Conservation (phyloP, 2,329 filamentous ascomycete genomes). For the Xylariaceae sp. region DNA sequence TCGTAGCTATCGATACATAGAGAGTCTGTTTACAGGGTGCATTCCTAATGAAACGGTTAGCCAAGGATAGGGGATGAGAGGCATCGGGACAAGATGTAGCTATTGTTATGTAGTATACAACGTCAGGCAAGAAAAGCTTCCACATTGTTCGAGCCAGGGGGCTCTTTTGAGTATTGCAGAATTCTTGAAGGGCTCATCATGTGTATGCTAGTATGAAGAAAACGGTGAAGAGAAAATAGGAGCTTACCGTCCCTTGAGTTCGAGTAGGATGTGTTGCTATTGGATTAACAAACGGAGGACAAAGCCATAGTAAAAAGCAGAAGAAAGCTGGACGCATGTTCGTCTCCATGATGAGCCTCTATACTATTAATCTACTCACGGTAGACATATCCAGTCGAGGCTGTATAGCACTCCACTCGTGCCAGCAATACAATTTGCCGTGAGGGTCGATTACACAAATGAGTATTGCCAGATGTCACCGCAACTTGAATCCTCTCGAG, state of each 20-base stretch:
- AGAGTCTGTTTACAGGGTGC: neutral
- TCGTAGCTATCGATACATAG: slow-evolving; percentile 47
- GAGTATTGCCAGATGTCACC: no score
- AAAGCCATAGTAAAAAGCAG: no score
- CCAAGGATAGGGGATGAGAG: neutral
- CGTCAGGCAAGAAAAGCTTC: slow-evolving; percentile 45
- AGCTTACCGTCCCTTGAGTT: slow-evolving; percentile 12
- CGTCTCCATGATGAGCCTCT: no score
- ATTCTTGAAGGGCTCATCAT: slow-evolving; percentile 46
- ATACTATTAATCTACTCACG: no score
- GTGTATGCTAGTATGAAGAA: neutral
- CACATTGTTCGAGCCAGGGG: slow-evolving; percentile 37
- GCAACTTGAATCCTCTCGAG: no score
- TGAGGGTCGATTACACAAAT: no score
- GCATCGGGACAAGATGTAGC: neutral
- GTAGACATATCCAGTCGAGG: no score
- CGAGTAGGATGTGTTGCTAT: neutral
- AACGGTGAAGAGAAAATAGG: neutral
- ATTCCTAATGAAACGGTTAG: slow-evolving; percentile 10
- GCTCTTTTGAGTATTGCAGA: slow-evolving; percentile 46
- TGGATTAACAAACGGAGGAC: no score
- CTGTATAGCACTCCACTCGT: no score
- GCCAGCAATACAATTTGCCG: no score
- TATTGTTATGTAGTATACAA: slow-evolving; percentile 12
- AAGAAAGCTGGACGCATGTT: no score